These are phyloP conservation scores for Chytridium lagenaria DNA, from an alignment of 371 early-diverging fungal species.

Conservation along the genomic window DNA sequence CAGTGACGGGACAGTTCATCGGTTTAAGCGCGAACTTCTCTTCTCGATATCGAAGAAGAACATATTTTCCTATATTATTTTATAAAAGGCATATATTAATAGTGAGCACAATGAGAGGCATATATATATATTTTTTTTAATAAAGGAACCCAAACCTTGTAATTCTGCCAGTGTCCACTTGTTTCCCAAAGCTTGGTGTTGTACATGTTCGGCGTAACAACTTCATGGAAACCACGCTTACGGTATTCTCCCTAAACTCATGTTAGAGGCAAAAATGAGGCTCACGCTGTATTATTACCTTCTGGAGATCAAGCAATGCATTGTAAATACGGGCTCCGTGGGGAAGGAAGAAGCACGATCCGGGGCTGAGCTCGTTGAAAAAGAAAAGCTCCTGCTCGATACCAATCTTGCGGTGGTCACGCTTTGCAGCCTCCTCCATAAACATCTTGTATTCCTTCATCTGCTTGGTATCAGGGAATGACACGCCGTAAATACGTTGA, in stretches of 20 bases:
- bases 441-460: conserved; percentile 94
- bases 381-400: conserved; percentile 93
- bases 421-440: conserved; percentile 95
- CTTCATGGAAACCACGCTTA: conserved; percentile 91
- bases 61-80: conserved; percentile 84
- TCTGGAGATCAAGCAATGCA: conserved; percentile 80
- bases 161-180: conserved; percentile 96
- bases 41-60: conserved; percentile 89
- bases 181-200: conserved; percentile 94
- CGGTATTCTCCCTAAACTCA: conserved; percentile 69
- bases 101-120: not conserved
- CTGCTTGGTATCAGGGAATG: conserved; percentile 97
- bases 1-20: conserved; percentile 99
- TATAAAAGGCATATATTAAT: not conserved
- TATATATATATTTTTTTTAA: conserved; percentile 33
- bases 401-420: conserved; percentile 99
- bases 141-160: conserved; percentile 67
- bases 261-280: not conserved
- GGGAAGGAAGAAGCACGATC: conserved; percentile 97
- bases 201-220: conserved; percentile 95
- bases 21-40: conserved; percentile 97
- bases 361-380: conserved; percentile 97
- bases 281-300: not conserved
- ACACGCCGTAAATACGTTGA: conserved; percentile 98
- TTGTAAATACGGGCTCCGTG: conserved; percentile 97